Evolutionary conservation across 2,329 filamentous ascomycete species (phyloP).

Genomic region (Capronia americana): DNA sequence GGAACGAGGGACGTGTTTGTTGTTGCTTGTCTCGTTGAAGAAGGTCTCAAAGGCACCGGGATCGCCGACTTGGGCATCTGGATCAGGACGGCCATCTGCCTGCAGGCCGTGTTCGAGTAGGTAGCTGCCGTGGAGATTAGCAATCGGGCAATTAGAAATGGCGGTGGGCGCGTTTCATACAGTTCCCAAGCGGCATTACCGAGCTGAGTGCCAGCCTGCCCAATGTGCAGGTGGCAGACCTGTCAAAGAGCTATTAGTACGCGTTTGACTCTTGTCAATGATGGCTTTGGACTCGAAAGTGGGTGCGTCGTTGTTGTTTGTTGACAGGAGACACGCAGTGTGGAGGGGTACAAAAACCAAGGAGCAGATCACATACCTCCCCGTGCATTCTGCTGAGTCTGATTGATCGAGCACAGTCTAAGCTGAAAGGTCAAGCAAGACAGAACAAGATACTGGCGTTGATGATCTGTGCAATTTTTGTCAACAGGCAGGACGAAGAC

Average conservation of each 20-base stretch:
- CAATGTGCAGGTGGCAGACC: conserved; percentile 72
- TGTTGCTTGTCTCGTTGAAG: conserved; percentile 68
- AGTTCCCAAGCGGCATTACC: conserved; percentile 74
- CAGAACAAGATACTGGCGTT: background rate
- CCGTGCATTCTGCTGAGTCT: conserved; percentile 28
- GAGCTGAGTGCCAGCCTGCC: conserved; percentile 71
- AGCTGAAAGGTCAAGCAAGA: background rate
- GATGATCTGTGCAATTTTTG: background rate
- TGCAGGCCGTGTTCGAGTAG: conserved; percentile 70
- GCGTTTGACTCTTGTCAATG: background rate
- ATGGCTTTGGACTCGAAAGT: conserved; percentile 2
- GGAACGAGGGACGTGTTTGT: conserved; percentile 71
- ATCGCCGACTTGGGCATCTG: conserved; percentile 60
- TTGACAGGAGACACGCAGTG: conserved; percentile 15
- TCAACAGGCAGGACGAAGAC: conserved; percentile 18
- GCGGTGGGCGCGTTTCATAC: conserved; percentile 54
- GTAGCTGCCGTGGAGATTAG: conserved; percentile 52
- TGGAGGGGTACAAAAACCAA: conserved; percentile 27
- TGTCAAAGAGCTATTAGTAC: conserved; percentile 42
- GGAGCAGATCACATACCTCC: conserved; percentile 29
- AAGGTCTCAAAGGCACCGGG: conserved; percentile 69
- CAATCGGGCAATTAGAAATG: conserved; percentile 42
- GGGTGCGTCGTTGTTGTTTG: conserved; percentile 17
- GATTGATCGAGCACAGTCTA: background rate
- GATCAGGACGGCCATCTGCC: conserved; percentile 64